Conservation (phyloP, 306 rosid genomes). For the Luffa acutangula region DNA sequence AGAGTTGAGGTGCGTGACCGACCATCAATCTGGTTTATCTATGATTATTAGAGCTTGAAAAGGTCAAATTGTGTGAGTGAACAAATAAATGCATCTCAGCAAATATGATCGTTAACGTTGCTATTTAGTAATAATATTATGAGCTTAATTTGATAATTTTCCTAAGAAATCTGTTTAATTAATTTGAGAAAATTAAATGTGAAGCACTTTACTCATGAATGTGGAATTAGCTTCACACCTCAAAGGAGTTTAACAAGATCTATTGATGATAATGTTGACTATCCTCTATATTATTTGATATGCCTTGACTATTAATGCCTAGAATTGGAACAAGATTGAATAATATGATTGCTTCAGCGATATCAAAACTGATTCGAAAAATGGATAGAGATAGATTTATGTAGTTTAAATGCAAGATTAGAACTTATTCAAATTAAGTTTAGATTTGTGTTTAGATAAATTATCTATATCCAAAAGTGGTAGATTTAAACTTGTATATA, state of each 20-base stretch:
- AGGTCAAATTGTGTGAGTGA: not conserved
- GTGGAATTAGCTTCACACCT: not conserved
- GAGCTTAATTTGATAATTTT: not conserved
- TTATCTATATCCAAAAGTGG: no score
- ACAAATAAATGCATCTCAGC: not conserved
- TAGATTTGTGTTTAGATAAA: no score
- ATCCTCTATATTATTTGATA: not conserved
- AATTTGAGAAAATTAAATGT: not conserved
- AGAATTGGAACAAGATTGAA: not conserved
- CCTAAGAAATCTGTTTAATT: not conserved
- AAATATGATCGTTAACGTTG: not conserved
- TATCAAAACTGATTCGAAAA: no score
- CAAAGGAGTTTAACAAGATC: not conserved
- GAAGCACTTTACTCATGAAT: not conserved
- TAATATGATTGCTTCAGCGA: no score
- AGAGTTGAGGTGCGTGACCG: slow-evolving; percentile 45
- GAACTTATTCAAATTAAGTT: no score
- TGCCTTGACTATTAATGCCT: not conserved
- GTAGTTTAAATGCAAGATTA: no score
- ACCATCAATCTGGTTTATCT: not conserved
- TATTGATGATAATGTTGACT: not conserved
- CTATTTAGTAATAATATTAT: not conserved
- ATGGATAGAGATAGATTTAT: no score
- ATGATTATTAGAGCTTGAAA: not conserved
- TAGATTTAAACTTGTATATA: no score